These are phyloP conservation scores for Moniliophthora roreri DNA, from an alignment of 1,284 basidiomycete genomes.

Conservation along the genomic window DNA sequence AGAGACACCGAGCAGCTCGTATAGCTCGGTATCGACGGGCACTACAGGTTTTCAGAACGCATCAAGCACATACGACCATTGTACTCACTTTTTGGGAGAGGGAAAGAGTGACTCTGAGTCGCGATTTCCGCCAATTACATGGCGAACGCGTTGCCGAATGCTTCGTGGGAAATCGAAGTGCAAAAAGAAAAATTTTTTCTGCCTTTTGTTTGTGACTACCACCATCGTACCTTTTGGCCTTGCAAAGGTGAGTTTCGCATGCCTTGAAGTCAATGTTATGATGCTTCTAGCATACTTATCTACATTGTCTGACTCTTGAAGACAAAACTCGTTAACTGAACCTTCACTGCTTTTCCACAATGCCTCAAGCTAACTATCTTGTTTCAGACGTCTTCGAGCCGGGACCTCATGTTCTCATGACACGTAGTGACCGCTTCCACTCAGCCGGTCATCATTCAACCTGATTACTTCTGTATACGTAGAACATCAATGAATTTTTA, in stretches of 20 bases:
- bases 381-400: constrained; percentile 4
- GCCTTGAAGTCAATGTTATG: constrained; percentile 19
- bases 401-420: neutral
- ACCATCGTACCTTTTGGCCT: neutral
- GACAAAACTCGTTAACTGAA: constrained; percentile 44
- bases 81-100: neutral
- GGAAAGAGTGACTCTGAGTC: constrained; percentile 3
- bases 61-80: neutral
- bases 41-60: constrained; percentile 42
- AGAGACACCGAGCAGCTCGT: constrained; percentile 77
- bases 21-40: constrained; percentile 73
- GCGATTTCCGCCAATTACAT: constrained; percentile 11
- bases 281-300: constrained; percentile 70
- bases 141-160: constrained; percentile 8
- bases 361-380: constrained; percentile 14
- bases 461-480: constrained; percentile 31
- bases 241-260: constrained; percentile 11
- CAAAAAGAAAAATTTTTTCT: constrained; percentile 13
- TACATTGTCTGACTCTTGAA: constrained; percentile 79
- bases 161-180: constrained; percentile 19
- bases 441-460: neutral
- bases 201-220: neutral
- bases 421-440: constrained; percentile 4
- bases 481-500: constrained; percentile 84
- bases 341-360: constrained; percentile 19